Conservation (phyloP, 495 filamentous ascomycete genomes). For the Lichina pygmaea region DNA sequence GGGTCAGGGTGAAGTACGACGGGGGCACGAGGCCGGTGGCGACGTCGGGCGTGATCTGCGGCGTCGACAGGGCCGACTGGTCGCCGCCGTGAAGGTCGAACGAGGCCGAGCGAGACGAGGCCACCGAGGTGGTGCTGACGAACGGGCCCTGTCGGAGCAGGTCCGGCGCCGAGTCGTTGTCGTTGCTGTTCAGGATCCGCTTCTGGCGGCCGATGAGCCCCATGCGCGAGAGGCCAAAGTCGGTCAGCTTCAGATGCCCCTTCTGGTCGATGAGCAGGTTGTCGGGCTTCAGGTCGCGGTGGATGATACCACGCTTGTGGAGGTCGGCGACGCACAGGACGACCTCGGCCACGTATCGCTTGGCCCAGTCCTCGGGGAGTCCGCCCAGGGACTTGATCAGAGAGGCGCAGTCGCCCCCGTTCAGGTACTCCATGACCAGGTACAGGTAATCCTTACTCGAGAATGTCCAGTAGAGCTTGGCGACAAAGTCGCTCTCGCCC, state of each 20-base stretch:
- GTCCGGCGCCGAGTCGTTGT: slow-evolving; percentile 63
- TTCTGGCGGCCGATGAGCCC: slow-evolving; percentile 90
- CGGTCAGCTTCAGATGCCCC: slow-evolving; percentile 87
- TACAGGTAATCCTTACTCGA: slow-evolving; percentile 98
- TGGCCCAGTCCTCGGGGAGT: slow-evolving; percentile 86
- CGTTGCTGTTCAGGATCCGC: slow-evolving; percentile 51
- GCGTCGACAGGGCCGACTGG: slow-evolving; percentile 52
- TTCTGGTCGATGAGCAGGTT: slow-evolving; percentile 94
- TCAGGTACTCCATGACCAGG: slow-evolving; percentile 96
- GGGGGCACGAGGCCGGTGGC: slow-evolving; percentile 42
- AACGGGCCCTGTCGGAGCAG: slow-evolving; percentile 83
- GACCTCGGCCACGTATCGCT: slow-evolving; percentile 89
- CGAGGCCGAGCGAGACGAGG: slow-evolving; percentile 86
- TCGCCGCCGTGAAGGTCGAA: slow-evolving; percentile 63
- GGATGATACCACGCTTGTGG: slow-evolving; percentile 79
- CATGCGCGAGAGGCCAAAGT: slow-evolving; percentile 95
- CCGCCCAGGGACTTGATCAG: slow-evolving; percentile 82
- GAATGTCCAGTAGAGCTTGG: slow-evolving; percentile 97
- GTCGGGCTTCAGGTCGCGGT: slow-evolving; percentile 90
- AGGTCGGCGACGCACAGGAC: slow-evolving; percentile 87
- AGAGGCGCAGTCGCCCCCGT: slow-evolving; percentile 89
- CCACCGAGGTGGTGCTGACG: slow-evolving; percentile 53
- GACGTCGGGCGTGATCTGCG: slow-evolving; percentile 64
- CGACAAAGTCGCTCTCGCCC: slow-evolving; percentile 96
- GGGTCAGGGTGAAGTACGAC: slow-evolving; percentile 70